These are phyloP conservation scores for Myxozyma nipponensis DNA, from an alignment of 805 yeast species.

Conservation along the genomic window DNA sequence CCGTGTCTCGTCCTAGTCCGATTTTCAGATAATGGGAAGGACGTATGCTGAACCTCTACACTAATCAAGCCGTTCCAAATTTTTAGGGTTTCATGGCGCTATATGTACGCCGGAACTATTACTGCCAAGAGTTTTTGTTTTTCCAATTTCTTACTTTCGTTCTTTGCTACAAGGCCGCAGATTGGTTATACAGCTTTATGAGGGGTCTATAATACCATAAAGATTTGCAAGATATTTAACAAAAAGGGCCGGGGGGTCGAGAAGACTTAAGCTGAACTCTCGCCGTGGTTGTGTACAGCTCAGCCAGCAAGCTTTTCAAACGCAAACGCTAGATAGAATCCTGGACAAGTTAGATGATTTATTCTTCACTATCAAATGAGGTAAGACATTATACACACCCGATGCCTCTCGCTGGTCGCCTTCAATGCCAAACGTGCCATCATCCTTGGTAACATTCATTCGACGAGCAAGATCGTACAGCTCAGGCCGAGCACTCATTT, in stretches of 20 bases:
- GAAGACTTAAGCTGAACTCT: no score
- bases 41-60: constrained; percentile 1
- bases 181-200: not conserved
- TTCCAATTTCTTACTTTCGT: no score
- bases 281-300: not conserved
- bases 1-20: not conserved
- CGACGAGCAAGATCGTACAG: constrained; percentile 33
- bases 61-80: constrained; percentile 1
- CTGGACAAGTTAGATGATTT: constrained; percentile 31
- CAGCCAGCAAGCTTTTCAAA: constrained; percentile 25
- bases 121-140: no score
- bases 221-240: no score
- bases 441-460: constrained; percentile 56
- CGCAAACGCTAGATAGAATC: constrained; percentile 27
- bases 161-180: not conserved
- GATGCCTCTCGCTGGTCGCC: constrained; percentile 86
- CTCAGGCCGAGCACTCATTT: constrained; percentile 55
- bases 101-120: no score
- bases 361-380: constrained; percentile 41
- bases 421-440: constrained; percentile 80
- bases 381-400: constrained; percentile 81
- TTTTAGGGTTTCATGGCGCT: no score
- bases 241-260: not conserved
- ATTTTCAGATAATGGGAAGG: not conserved
- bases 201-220: not conserved